Percentiles rank a stretch among this genome's conserved stretches.
phyloP scores from a whole-genome alignment of 2,329 filamentous ascomycete species.

The Penicillium sp. region DNA sequence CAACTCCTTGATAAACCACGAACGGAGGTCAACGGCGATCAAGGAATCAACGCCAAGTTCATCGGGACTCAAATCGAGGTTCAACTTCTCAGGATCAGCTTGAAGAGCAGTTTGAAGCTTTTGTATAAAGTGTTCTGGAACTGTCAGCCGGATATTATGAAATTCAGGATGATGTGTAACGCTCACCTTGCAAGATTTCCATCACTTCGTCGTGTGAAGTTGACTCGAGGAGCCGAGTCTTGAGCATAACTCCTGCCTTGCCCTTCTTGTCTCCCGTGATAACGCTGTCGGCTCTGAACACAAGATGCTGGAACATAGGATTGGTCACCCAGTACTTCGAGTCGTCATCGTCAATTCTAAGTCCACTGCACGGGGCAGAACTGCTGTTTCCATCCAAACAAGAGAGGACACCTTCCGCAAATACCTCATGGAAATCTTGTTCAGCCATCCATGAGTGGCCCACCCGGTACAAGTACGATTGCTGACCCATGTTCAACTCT shows the following conservation, averaged over 20 bases:
- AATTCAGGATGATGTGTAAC: too few species aligned
- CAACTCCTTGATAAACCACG: conserved; percentile 24
- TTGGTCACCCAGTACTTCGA: conserved; percentile 20
- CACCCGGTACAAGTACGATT: conserved; percentile 20
- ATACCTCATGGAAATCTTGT: conserved; percentile 28
- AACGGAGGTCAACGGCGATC: conserved; percentile 25
- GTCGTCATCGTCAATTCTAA: conserved; percentile 23
- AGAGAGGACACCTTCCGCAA: conserved; percentile 29
- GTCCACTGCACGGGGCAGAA: conserved; percentile 16
- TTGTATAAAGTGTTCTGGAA: conserved; percentile 13
- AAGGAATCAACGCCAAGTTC: conserved; percentile 25
- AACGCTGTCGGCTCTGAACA: conserved; percentile 12
- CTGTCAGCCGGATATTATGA: too few species aligned
- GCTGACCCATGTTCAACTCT: conserved; percentile 20
- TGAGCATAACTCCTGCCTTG: conserved; percentile 12
- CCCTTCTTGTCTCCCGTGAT: conserved; percentile 12
- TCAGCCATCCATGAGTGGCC: conserved; percentile 27
- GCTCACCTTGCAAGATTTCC: conserved; percentile 14
- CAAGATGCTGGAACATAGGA: conserved; percentile 22
- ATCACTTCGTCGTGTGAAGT: conserved; percentile 11
- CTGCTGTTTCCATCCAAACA: conserved; percentile 11
- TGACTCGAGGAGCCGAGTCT: conserved; percentile 13
- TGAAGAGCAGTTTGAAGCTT: conserved; percentile 19
- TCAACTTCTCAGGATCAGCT: conserved; percentile 10
- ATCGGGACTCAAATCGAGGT: conserved; percentile 18